These are phyloP conservation scores for Oryza glumipatula DNA, from an alignment of 176 grass and related monocot species.

Conservation along the genomic window DNA sequence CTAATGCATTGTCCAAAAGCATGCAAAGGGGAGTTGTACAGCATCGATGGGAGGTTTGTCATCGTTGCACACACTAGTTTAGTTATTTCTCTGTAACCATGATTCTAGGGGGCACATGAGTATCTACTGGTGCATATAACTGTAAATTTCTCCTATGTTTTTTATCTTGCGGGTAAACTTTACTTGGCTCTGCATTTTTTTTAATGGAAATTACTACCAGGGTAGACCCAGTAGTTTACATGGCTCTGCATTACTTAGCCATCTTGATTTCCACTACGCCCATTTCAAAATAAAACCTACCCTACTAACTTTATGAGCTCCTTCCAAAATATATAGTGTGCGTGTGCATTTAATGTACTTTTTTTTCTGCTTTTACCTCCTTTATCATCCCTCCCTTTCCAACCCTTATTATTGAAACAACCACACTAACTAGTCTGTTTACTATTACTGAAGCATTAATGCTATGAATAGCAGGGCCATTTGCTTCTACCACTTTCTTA, in stretches of 20 bases:
- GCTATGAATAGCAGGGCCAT: background rate
- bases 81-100: slow-evolving; percentile 6
- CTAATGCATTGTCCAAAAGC: slow-evolving; percentile 76
- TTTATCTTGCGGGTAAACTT: slow-evolving; percentile 2
- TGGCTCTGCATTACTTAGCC: background rate
- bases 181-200: background rate
- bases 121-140: background rate
- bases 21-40: slow-evolving; percentile 73
- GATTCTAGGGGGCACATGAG: slow-evolving; percentile 5
- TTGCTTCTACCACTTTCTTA: background rate
- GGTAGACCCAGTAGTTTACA: background rate
- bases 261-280: background rate
- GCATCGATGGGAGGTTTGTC: slow-evolving; percentile 75
- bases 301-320: background rate
- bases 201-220: too few species aligned
- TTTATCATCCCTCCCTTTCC: background rate
- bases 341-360: background rate
- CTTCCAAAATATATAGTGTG: background rate
- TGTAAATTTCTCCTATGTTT: slow-evolving; percentile 30
- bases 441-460: background rate
- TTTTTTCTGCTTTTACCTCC: background rate
- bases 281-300: background rate
- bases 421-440: background rate
- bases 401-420: background rate
- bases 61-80: slow-evolving; percentile 29